Conservation (phyloP, 75 land plant species). For the Pseudotsuga menziesii region DNA sequence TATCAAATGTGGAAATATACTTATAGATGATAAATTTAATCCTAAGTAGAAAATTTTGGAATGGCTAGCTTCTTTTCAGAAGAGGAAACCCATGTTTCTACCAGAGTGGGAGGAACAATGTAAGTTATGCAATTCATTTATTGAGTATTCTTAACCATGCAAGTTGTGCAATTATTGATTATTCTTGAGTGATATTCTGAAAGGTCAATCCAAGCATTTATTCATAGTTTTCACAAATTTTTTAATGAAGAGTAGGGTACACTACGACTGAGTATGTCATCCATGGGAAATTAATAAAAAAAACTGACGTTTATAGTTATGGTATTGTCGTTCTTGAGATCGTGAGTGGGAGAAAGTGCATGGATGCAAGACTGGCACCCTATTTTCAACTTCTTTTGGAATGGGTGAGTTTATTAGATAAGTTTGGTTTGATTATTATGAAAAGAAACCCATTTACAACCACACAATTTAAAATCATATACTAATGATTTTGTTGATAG, state of each 20-base stretch:
- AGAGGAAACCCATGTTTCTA: conserved; percentile 25
- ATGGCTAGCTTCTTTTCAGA: conserved; percentile 28
- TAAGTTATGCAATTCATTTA: not conserved
- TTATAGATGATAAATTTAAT: conserved; percentile 26
- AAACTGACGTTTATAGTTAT: conserved; percentile 24
- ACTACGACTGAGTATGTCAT: too few species aligned
- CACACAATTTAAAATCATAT: not conserved
- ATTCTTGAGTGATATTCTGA: too few species aligned
- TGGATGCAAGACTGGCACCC: not conserved
- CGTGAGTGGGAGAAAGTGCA: conserved; percentile 19
- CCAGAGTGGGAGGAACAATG: conserved; percentile 37
- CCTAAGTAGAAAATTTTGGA: conserved; percentile 49
- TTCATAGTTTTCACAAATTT: too few species aligned
- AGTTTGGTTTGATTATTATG: not conserved
- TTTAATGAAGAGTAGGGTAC: too few species aligned
- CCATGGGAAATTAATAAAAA: conserved; percentile 13
- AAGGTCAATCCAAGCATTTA: too few species aligned
- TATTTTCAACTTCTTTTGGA: conserved; percentile 5
- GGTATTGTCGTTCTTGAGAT: conserved; percentile 25
- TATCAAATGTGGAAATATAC: conserved; percentile 57
- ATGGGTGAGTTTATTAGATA: not conserved
- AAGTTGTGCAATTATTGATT: not conserved
- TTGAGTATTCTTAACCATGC: not conserved
- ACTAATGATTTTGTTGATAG: not conserved
- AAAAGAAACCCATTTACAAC: too few species aligned